Evolutionary conservation across 257 asterid genomes (phyloP).

Genomic region (Catharanthus roseus): DNA sequence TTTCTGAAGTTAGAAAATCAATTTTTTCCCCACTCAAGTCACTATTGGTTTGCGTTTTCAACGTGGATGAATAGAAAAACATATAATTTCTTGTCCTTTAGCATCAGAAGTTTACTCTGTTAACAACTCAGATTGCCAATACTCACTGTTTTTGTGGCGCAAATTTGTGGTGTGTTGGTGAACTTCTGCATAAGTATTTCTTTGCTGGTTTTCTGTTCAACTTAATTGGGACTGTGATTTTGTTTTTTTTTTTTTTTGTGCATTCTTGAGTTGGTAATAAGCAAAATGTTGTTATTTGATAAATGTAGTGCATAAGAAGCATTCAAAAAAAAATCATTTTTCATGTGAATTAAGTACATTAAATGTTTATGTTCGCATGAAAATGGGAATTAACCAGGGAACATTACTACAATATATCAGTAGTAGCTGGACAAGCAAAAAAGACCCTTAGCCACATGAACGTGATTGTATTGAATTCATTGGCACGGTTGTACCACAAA

Average conservation of each 20-base stretch:
- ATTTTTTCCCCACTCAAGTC: not conserved
- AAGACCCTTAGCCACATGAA: not conserved
- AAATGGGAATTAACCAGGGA: not conserved
- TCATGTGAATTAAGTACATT: too few relatives aligned
- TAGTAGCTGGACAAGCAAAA: not conserved
- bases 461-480: not conserved
- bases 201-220: not conserved
- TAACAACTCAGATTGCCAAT: not conserved
- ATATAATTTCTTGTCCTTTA: not conserved
- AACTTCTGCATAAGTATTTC: not conserved
- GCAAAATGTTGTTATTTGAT: not conserved
- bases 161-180: constrained; percentile 1
- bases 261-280: not conserved
- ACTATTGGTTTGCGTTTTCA: not conserved
- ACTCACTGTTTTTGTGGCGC: not conserved
- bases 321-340: not conserved
- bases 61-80: not conserved
- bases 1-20: not conserved
- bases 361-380: not conserved
- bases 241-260: constrained; percentile 7
- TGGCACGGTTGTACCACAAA: not conserved
- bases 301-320: not conserved
- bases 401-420: not conserved
- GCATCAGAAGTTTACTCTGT: not conserved
- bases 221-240: too few relatives aligned